phyloP scores from a whole-genome alignment of 1,139 yeast species.

The Sugiyamaella grinbergsii region DNA sequence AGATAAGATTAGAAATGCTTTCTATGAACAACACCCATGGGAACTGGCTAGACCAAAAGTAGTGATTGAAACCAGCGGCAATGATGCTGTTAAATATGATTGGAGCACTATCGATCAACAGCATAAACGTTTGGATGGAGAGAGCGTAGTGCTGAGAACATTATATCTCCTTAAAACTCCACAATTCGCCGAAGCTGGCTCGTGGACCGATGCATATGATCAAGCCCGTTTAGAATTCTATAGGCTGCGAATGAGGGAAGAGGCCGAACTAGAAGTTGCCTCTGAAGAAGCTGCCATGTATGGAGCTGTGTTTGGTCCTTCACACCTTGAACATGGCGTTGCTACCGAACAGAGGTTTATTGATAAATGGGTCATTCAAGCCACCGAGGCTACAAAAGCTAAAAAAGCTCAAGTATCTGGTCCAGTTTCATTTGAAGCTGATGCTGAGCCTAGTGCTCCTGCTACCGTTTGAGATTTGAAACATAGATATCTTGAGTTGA shows the following conservation, averaged over 20 bases:
- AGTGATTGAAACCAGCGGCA: conserved; percentile 72
- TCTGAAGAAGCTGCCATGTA: conserved; percentile 83
- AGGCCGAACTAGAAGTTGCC: conserved; percentile 70
- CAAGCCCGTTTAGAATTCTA: conserved; percentile 87
- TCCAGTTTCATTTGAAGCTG: conserved; percentile 20
- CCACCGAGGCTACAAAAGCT: conserved; percentile 45
- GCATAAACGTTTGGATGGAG: conserved; percentile 81
- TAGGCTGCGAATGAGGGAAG: conserved; percentile 80
- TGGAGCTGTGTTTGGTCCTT: conserved; percentile 71
- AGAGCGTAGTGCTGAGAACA: conserved; percentile 90
- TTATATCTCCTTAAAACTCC: conserved; percentile 60
- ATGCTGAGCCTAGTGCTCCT: conserved; percentile 16
- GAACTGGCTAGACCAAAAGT: conserved; percentile 92
- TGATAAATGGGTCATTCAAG: conserved; percentile 72
- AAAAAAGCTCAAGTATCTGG: conserved; percentile 31
- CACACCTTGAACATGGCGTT: conserved; percentile 67
- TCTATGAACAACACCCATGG: conserved; percentile 97
- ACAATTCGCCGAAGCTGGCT: conserved; percentile 40
- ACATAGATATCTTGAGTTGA: not conserved
- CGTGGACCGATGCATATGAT: conserved; percentile 72
- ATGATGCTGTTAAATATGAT: conserved; percentile 56
- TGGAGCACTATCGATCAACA: conserved; percentile 81
- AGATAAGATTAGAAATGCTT: conserved; percentile 77
- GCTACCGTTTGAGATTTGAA: not conserved
- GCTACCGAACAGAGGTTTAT: conserved; percentile 69